Evolutionary conservation across 768 basidiomycete genomes (phyloP).

Genomic region (Artomyces pyxidatus): DNA sequence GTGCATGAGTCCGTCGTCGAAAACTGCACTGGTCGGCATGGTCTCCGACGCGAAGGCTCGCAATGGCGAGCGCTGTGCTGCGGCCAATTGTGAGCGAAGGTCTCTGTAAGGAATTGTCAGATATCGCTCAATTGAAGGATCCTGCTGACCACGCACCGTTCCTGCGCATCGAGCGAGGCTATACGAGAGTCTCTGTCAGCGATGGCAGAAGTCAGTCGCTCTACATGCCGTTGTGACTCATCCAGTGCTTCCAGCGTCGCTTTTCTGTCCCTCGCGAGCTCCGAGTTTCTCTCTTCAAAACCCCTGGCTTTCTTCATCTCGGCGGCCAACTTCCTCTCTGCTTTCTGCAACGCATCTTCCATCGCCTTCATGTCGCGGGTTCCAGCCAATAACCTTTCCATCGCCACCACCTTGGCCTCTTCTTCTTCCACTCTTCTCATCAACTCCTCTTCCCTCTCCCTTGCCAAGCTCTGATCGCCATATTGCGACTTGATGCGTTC

Average conservation of each 20-base stretch:
- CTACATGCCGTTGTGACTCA: constrained; percentile 27
- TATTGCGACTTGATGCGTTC: constrained; percentile 31
- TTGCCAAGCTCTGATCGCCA: constrained; percentile 26
- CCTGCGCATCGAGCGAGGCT: constrained; percentile 16
- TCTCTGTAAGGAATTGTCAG: constrained; percentile 1
- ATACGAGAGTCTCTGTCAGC: constrained; percentile 20
- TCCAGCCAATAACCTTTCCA: constrained; percentile 42
- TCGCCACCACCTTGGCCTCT: constrained; percentile 51
- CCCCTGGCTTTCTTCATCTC: constrained; percentile 34
- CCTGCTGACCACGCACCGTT: constrained; percentile 17
- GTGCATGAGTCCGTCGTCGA: constrained; percentile 2
- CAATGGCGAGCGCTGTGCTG: neutral
- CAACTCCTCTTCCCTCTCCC: constrained; percentile 51
- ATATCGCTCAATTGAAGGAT: neutral
- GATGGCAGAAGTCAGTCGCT: constrained; percentile 11
- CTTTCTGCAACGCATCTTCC: constrained; percentile 23
- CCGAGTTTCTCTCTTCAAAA: constrained; percentile 34
- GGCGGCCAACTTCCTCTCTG: constrained; percentile 23
- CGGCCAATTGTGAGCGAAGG: constrained; percentile 7
- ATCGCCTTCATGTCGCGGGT: constrained; percentile 29
- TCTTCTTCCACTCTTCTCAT: constrained; percentile 66
- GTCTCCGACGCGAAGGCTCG: too few relatives aligned
- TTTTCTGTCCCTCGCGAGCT: constrained; percentile 49
- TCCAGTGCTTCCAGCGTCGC: constrained; percentile 37
- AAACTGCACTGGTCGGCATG: neutral